Evolutionary conservation across 495 filamentous ascomycete genomes (phyloP).

Genomic region (Tuber borchii): DNA sequence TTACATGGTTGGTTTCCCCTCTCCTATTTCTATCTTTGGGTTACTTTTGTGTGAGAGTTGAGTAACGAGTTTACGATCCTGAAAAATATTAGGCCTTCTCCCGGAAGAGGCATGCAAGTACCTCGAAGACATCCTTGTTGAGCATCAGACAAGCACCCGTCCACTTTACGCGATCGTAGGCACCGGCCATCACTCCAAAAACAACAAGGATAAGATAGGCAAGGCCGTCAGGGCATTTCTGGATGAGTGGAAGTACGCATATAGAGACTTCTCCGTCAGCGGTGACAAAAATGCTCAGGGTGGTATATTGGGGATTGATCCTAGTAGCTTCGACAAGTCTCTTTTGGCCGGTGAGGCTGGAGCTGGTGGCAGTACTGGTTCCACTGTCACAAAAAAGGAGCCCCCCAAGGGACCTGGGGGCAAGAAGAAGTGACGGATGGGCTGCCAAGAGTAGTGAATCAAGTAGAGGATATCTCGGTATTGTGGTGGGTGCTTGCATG

Average conservation of each 20-base stretch:
- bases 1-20: constrained; percentile 57
- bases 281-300: constrained; percentile 86
- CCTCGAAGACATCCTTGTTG: constrained; percentile 74
- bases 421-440: constrained; percentile 35
- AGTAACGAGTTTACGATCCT: constrained; percentile 1
- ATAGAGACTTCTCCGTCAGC: constrained; percentile 90
- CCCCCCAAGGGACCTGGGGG: constrained; percentile 31
- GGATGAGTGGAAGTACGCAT: constrained; percentile 92
- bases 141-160: constrained; percentile 64
- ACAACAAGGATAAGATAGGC: constrained; percentile 96
- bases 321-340: constrained; percentile 76
- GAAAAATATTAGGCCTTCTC: constrained; percentile 55
- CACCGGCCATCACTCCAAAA: constrained; percentile 95
- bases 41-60: not conserved
- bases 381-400: constrained; percentile 25
- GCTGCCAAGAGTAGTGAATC: constrained; percentile 28
- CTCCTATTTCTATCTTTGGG: not conserved
- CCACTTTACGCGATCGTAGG: constrained; percentile 93
- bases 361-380: constrained; percentile 4
- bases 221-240: constrained; percentile 86
- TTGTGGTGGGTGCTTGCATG: not conserved
- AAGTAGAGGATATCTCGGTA: constrained; percentile 12
- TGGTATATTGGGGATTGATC: constrained; percentile 90
- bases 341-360: constrained; percentile 37
- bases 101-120: constrained; percentile 96